A percentile compares a stretch with the other conserved stretches of the same genome.
phyloP scores from a whole-genome alignment of 1,284 basidiomycete genomes.

The Cryptococcus sp. region DNA sequence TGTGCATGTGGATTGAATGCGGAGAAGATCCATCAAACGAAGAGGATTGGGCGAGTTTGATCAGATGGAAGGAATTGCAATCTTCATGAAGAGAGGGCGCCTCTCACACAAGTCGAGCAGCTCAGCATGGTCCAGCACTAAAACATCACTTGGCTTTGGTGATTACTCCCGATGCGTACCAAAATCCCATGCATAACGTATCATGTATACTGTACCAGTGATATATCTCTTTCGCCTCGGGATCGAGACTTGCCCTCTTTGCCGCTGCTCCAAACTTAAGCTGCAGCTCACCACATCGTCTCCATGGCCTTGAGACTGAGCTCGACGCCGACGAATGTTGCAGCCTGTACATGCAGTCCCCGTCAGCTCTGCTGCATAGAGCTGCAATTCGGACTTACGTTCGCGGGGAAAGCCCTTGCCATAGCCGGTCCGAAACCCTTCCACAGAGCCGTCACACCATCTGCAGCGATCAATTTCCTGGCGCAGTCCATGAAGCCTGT shows the following conservation, averaged over 20 bases:
- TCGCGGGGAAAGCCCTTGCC: slow-evolving; percentile 69
- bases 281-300: slow-evolving; percentile 36
- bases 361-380: not conserved
- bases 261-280: not conserved
- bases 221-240: not conserved
- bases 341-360: slow-evolving; percentile 27
- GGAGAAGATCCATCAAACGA: not conserved
- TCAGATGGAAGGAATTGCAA: not conserved
- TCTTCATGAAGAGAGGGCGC: not conserved
- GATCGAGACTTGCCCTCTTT: not conserved
- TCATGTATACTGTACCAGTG: not conserved
- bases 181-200: not conserved
- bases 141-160: not conserved
- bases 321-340: slow-evolving; percentile 55
- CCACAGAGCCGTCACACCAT: slow-evolving; percentile 89
- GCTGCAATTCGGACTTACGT: slow-evolving; percentile 52
- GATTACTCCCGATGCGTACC: not conserved
- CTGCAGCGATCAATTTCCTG: slow-evolving; percentile 85
- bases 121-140: too few species aligned
- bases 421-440: slow-evolving; percentile 98
- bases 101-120: not conserved
- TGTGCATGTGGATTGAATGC: not conserved
- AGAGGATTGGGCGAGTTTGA: not conserved
- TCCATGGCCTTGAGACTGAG: slow-evolving; percentile 54
- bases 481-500: slow-evolving; percentile 91